phyloP scores from a whole-genome alignment of 164 flowering plant species.

The Vitis amurensis region DNA sequence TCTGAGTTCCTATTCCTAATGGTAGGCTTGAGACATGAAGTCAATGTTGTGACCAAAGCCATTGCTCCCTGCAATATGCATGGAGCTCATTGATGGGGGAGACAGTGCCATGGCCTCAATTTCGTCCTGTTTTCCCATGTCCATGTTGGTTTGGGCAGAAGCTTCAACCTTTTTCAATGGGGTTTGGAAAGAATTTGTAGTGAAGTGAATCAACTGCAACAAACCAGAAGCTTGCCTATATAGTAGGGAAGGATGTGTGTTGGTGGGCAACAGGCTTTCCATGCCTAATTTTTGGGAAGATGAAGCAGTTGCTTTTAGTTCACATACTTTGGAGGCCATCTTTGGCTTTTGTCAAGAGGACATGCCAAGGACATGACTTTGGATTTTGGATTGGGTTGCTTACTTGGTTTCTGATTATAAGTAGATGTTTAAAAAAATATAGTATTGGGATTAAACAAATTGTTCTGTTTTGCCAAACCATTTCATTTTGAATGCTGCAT shows the following conservation, averaged over 20 bases:
- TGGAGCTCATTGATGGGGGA: conserved; percentile 50
- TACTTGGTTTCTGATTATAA: too few relatives aligned
- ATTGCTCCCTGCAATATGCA: conserved; percentile 73
- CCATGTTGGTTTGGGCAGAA: conserved; percentile 32
- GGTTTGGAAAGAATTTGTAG: conserved; percentile 1
- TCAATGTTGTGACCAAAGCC: conserved; percentile 80
- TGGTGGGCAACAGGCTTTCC: conserved; percentile 64
- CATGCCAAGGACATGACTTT: conserved; percentile 27
- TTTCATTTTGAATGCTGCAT: too few relatives aligned
- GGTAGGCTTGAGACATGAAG: conserved; percentile 66
- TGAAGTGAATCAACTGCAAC: conserved; percentile 39
- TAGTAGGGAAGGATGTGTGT: conserved; percentile 24
- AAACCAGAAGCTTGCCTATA: conserved; percentile 51
- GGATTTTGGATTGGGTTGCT: not conserved
- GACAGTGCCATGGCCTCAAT: conserved; percentile 48
- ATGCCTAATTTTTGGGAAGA: conserved; percentile 16
- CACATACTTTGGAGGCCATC: not conserved
- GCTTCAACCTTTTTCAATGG: not conserved
- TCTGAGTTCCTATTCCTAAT: conserved; percentile 52
- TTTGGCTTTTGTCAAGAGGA: not conserved
- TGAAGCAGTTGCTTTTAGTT: conserved; percentile 4
- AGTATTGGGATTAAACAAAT: too few relatives aligned
- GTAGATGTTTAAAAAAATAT: too few relatives aligned
- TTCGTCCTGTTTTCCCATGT: conserved; percentile 43
- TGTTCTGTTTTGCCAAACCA: too few relatives aligned